Base-by-base conservation (phyloP, 768 basidiomycete genomes). In the Kwoniella newhampshirensis region DNA sequence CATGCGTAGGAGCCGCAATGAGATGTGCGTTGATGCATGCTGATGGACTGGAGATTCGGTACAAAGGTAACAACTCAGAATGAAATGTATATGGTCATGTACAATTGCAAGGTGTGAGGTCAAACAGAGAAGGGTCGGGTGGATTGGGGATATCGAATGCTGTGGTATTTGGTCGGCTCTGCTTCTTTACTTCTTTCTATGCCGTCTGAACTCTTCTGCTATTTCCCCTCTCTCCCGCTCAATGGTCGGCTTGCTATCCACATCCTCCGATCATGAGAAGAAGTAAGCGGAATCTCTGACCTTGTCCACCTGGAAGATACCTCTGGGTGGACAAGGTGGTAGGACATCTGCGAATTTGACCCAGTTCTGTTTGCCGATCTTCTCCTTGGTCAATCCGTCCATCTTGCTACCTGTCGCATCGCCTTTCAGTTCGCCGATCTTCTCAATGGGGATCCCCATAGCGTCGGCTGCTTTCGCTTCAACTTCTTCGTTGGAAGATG, bases 271-370 rank as follows among this genome's bases (percentile, higher is more conserved):
- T 44, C 83, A 96, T 40, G 92, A 93, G 82, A 97, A 98, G 83
- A 98, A 98, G 77, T 97, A 98, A 35, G 81, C 81, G 40, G 87
- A 89, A 55, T 84, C 77, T 74, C 87, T 87, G 77, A 97, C 92
- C 59, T 80, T 81, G 67, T 83, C 80, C 60, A 98, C 90, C 63
- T 89, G 83, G 74, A 98, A 96, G 54, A 80, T 79, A 52, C 94
- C 94, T 79, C 89, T 90, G 76, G 83, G 73, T 0, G 94, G 94
- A 20, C 91, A 75, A 0, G 85, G 86, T 0, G 92, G 92, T 18
- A 97, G 75, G 64, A 93, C 63, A 64, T 89, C 86, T 28, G 79
- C 76, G 41, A 98, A 77, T 63, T 84, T 80, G 51, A 96, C 82
- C 72, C 91, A 91, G 46, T 66, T 64, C 48, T 75, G 62, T 43